phyloP scores from a whole-genome alignment of 768 basidiomycete genomes.

The Fistulinella prunicolor region DNA sequence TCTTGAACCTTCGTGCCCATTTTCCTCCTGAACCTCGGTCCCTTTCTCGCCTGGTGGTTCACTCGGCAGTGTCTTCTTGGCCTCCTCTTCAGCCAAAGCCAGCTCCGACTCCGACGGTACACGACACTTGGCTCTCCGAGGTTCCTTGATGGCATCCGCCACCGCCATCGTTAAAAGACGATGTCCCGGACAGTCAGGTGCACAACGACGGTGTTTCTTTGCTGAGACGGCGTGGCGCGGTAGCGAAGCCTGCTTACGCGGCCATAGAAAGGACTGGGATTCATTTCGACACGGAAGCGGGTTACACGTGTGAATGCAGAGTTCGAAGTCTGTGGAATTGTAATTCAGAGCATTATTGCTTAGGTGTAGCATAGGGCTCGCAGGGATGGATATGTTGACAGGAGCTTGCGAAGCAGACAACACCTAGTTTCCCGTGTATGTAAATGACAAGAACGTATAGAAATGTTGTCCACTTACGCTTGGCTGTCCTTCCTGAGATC shows the following conservation, averaged over 20 bases:
- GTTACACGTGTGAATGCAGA: conserved; percentile 29
- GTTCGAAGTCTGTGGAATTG: conserved; percentile 17
- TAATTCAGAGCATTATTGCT: background rate
- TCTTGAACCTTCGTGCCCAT: conserved; percentile 3
- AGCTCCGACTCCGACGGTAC: conserved; percentile 21
- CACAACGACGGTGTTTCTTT: conserved; percentile 20
- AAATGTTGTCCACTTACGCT: conserved; percentile 11
- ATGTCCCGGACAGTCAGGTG: conserved; percentile 20
- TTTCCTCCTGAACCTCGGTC: background rate
- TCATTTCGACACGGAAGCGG: conserved; percentile 24
- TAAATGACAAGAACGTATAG: background rate
- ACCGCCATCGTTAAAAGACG: conserved; percentile 16
- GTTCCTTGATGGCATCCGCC: conserved; percentile 19
- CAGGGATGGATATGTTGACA: background rate
- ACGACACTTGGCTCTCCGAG: conserved; percentile 22
- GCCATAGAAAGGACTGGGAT: conserved; percentile 25
- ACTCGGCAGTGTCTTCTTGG: background rate
- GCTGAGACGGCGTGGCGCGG: conserved; percentile 27
- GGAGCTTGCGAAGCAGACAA: background rate
- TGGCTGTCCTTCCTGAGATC: conserved; percentile 3
- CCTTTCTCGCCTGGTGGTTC: background rate
- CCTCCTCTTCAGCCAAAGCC: conserved; percentile 15
- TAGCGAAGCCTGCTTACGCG: conserved; percentile 18
- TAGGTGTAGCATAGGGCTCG: conserved; percentile 4
- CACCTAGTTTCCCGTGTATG: background rate